Evolutionary conservation across 192 early-diverging fungal species (phyloP), one percentile per base, ranked within the genome.

Genomic region (Physocladia obscura): DNA sequence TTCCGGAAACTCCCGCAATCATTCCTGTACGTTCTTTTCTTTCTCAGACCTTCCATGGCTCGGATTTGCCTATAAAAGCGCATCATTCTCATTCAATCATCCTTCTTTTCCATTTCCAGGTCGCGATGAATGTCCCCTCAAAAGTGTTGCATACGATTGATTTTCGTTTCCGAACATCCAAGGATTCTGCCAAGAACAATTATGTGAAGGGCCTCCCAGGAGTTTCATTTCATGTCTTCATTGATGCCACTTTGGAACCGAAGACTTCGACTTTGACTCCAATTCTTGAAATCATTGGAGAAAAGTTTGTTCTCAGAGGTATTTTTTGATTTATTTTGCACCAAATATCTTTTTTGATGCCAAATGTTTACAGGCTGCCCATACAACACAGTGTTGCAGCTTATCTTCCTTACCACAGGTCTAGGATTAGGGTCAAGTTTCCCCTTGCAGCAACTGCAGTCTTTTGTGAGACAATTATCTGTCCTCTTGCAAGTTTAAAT

Each of bases 151-250:
- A 54, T 54, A 54, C 22, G 22, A 26, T 5, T 17, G 22, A 54
- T 54, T 54, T 54, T 54, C 22, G 51, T 54, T 54, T 54, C 51
- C 51, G 6, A 54, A 54, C 51, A 6, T 17, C 11, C 51, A 54
- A 54, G 51, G 22, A 54, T 24, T 24, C 6, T 22, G 51, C 22
- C 51, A 54, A 54, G 22, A 54, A 54, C 22, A 24, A 54, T 26
- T 54, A 17, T 24, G 51, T 54, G 6, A 54, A 54, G 22, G 51
- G 51, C 22, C 51, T 24, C 6, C 11, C 6, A 54, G 51, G 51
- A 6, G 22, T 54, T 54, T 5, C 6, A 54, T 22, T 54, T 24
- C 51, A 24, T 17, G 51, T 54, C 51, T 54, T 17, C 51, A 17
- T 54, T 54, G 51, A 54, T 54, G 51, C 6, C 51, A 54, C 6